Conservation (phyloP, 768 basidiomycete genomes). For the Clavulina sp. region DNA sequence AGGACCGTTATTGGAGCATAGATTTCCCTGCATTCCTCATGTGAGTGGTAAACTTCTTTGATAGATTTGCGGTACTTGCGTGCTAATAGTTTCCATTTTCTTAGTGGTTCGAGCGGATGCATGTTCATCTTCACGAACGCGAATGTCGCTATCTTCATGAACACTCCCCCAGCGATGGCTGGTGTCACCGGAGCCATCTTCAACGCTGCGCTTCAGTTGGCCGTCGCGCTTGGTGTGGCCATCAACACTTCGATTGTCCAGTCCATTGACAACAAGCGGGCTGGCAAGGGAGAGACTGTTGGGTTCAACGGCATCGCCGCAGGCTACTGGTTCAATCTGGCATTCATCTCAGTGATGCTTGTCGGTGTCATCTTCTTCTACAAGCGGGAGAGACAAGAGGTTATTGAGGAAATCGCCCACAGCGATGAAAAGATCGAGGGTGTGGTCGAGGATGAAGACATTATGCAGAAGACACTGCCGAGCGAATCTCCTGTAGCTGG, state of each 20-base stretch:
- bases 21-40: slow-evolving; percentile 30
- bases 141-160: slow-evolving; percentile 35
- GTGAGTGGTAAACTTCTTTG: no score
- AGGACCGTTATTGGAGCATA: slow-evolving; percentile 27
- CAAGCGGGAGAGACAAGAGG: no score
- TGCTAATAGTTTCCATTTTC: no score
- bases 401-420: no score
- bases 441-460: no score
- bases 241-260: slow-evolving; percentile 32
- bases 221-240: slow-evolving; percentile 33
- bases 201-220: slow-evolving; percentile 35
- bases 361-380: slow-evolving; percentile 20
- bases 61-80: no score
- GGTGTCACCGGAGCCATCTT: slow-evolving; percentile 42
- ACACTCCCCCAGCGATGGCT: slow-evolving; percentile 29
- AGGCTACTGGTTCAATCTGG: slow-evolving; percentile 26
- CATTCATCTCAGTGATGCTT: slow-evolving; percentile 19
- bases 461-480: no score
- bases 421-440: no score
- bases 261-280: slow-evolving; percentile 20
- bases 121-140: not conserved
- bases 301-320: slow-evolving; percentile 27
- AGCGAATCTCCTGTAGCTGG: no score
- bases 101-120: not conserved
- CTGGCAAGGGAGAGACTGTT: slow-evolving; percentile 17